A percentile compares a stretch with the other conserved stretches of the same genome.
These are phyloP conservation scores for Aegilops umbellulata DNA, from an alignment of 176 grass and related monocot species.

Conservation along the genomic window DNA sequence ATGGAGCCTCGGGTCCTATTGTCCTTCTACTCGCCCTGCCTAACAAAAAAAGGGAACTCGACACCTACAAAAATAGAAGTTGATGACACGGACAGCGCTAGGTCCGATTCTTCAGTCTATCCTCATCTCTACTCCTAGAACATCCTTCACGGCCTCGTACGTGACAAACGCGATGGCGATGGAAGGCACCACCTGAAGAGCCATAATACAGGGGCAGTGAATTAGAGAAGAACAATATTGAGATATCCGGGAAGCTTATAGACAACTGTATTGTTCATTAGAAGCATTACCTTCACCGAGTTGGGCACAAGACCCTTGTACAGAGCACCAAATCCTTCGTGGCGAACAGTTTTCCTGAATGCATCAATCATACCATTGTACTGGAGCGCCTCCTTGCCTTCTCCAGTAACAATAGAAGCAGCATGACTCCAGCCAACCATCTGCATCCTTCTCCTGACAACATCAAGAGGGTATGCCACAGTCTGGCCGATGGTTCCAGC, in stretches of 20 bases:
- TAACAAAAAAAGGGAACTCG: slow-evolving; percentile 49
- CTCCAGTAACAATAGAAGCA: slow-evolving; percentile 68
- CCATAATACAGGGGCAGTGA: not conserved
- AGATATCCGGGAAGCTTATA: not conserved
- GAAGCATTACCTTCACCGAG: slow-evolving; percentile 80
- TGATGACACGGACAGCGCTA: slow-evolving; percentile 31
- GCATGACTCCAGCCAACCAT: slow-evolving; percentile 97
- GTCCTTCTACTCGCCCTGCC: slow-evolving; percentile 52
- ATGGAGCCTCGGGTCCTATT: slow-evolving; percentile 43
- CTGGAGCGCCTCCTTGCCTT: slow-evolving; percentile 61
- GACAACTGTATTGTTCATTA: not conserved
- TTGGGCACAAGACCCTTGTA: slow-evolving; percentile 99
- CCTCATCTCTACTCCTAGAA: slow-evolving; percentile 98
- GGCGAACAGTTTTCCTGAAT: slow-evolving; percentile 81
- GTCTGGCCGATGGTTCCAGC: slow-evolving; percentile 95
- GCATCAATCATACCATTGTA: slow-evolving; percentile 95
- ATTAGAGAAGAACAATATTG: not conserved
- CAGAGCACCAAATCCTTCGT: slow-evolving; percentile 83
- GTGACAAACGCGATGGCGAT: slow-evolving; percentile 98
- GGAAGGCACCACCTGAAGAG: slow-evolving; percentile 80
- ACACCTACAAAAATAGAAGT: slow-evolving; percentile 64
- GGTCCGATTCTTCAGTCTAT: slow-evolving; percentile 69
- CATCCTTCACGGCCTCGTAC: slow-evolving; percentile 90
- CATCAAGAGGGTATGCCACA: slow-evolving; percentile 97
- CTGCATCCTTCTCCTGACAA: slow-evolving; percentile 96